Evolutionary conservation across 2,329 filamentous ascomycete genomes (phyloP), one percentile per base, ranked within the genome.

Genomic region (Calonectria ilicicola): DNA sequence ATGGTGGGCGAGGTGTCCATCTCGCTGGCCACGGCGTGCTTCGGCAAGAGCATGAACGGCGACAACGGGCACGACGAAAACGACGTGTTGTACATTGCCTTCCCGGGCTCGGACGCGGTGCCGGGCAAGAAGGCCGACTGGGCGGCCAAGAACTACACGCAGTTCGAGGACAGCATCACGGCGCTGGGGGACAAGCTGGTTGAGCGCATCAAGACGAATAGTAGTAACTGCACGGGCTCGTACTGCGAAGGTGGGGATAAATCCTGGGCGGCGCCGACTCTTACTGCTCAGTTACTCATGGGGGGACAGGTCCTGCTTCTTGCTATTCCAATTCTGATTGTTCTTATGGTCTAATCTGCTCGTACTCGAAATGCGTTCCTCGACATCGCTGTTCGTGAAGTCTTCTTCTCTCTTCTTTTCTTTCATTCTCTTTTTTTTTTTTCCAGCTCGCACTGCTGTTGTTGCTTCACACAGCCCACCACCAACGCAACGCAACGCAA

Each of bases 71-170:
- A 93, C 80, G 85, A 86, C 47, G 81, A 84, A 19, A 86, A 90
- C 40, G 90, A 93, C 79, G 89, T 93, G 0, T 81, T 93, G 42
- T 93, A 89, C 80, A 85, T 93, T 62, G 91, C 89, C 0, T 93
- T 93, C 77, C 84, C 84, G 0, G 91, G 91, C 2, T 69, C 81
- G 0, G 86, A 89, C 7, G 90, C 91, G 1, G 89, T 92, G 0
- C 90, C 90, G 0, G 91, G 90, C 15, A 79, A 82, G 2, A 86
- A 85, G 23, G 91, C 91, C 0, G 83, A 87, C 35, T 93, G 91
- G 91, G 82, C 83, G 10, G 89, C 91, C 0, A 78, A 80, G 8
- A 86, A 81, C 72, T 87, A 83, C 29, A 81, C 82, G 10, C 84
- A 87, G 19, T 92, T 92, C 74, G 87, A 89, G 80, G 81, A 75